These are phyloP conservation scores for Nicotiana obtusifolia DNA, from an alignment of 257 asterid species.

Conservation along the genomic window DNA sequence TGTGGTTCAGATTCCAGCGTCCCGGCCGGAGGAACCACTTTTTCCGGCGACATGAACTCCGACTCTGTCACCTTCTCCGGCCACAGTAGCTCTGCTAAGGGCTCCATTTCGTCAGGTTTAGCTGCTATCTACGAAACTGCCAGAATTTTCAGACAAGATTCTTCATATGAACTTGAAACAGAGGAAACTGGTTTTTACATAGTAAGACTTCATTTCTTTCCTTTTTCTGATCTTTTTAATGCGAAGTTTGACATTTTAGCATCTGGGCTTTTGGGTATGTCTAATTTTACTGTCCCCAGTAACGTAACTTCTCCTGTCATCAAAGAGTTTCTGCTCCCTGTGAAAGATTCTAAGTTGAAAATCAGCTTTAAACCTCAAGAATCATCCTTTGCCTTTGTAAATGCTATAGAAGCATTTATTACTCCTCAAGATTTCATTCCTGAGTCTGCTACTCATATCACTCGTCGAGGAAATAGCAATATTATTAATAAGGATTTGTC, in stretches of 20 bases:
- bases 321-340: slow-evolving; percentile 36
- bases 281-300: slow-evolving; percentile 25
- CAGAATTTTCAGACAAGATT: slow-evolving; percentile 30
- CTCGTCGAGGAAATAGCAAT: neutral
- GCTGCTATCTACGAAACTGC: slow-evolving; percentile 31
- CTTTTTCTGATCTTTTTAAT: slow-evolving; percentile 9
- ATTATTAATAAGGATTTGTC: neutral
- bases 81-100: neutral
- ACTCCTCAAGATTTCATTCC: slow-evolving; percentile 30
- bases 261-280: slow-evolving; percentile 26
- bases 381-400: slow-evolving; percentile 38
- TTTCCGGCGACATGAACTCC: slow-evolving; percentile 28
- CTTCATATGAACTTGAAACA: slow-evolving; percentile 31
- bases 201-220: slow-evolving; percentile 52
- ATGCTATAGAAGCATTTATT: slow-evolving; percentile 48
- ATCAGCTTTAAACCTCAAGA: slow-evolving; percentile 33
- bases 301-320: slow-evolving; percentile 15
- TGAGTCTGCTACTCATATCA: slow-evolving; percentile 2
- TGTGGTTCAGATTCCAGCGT: slow-evolving; percentile 35
- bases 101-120: neutral
- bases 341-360: slow-evolving; percentile 19
- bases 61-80: neutral
- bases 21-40: neutral
- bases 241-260: slow-evolving; percentile 38
- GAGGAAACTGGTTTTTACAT: slow-evolving; percentile 29